Base-by-base conservation (phyloP, 225 moss, liverwort and hornwort genomes). In the Antitrichia curtipendula region DNA sequence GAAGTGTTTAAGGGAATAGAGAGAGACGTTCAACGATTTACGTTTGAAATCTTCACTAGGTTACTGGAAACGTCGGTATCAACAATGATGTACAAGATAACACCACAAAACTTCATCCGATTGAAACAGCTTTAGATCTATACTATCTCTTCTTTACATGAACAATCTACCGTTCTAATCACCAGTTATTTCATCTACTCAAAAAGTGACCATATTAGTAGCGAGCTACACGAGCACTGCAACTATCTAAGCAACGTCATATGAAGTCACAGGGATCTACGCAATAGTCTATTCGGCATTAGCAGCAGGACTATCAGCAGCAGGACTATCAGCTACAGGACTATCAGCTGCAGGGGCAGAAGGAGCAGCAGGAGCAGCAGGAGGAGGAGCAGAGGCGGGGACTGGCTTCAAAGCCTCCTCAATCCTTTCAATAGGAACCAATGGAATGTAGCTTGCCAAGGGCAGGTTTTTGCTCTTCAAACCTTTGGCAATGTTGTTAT, bases 401-500 rank as follows among this genome's bases (percentile, higher is more conserved):
- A 89, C 89, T 63, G 89, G 82, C 85, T 90, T 90, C 81, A 89
- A 21, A 69, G 92, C 91, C 62, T 83, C 87, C 77, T 96, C 94
- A 50, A 96, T 89, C 70, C 78, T 92, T 61, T 94, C 94, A 75
- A 98, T 88, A 36, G 98, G 98, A 88, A 98, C 90, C 87, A 95
- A 79, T 9, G 97, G 98, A 16, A 98, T 91, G 82, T 91, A 95
- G 12, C n/a, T 81, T 28, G 91, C 87, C 12, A 98, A 25, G 43
- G 97, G 98, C 61, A 96, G 65, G 5, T 93, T 95, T 52, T 91
- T 97, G 38, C 91, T 93, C 54, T 91, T 94, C 85, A 96, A 91
- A 3, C 90, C 84, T 47, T 90, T 38, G 11, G 94, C 91, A 28
- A 97, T 88, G 54, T 81, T 90, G 90, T 98, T 98, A 29, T 93